Evolutionary conservation across 768 basidiomycete species (phyloP).

Genomic region (Panaeolus papilionaceus): DNA sequence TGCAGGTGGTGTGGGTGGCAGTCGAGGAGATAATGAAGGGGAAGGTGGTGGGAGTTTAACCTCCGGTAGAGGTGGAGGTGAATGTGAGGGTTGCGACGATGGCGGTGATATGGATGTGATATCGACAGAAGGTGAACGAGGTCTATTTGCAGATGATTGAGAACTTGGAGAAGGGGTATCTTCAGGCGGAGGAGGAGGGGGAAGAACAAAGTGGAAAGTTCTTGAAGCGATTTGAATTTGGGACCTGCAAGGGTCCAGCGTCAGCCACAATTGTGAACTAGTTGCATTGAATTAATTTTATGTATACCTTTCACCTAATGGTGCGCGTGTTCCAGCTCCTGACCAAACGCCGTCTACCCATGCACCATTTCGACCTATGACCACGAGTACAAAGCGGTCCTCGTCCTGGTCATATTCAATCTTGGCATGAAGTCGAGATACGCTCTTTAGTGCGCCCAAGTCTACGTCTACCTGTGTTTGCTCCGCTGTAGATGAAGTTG

Average conservation of each 20-base stretch:
- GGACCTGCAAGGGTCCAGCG: slow-evolving; percentile 57
- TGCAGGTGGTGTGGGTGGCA: slow-evolving; percentile 45
- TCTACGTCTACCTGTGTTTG: slow-evolving; percentile 79
- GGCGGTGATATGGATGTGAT: slow-evolving; percentile 84
- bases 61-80: slow-evolving; percentile 65
- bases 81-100: slow-evolving; percentile 79
- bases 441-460: slow-evolving; percentile 95
- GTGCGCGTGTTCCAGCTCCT: slow-evolving; percentile 85
- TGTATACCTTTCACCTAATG: slow-evolving; percentile 79
- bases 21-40: slow-evolving; percentile 40
- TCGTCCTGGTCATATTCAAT: slow-evolving; percentile 94
- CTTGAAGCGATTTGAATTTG: slow-evolving; percentile 97
- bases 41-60: slow-evolving; percentile 52
- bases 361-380: slow-evolving; percentile 96
- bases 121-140: slow-evolving; percentile 82
- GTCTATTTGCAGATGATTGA: slow-evolving; percentile 67
- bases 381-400: slow-evolving; percentile 87
- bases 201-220: slow-evolving; percentile 96
- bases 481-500: slow-evolving; percentile 65
- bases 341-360: slow-evolving; percentile 99
- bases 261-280: slow-evolving; percentile 13
- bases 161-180: slow-evolving; percentile 85
- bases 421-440: slow-evolving; percentile 95
- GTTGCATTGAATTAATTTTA: slow-evolving; percentile 15
- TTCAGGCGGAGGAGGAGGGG: slow-evolving; percentile 82